Conservation (phyloP, 345 rosid genomes). For the Populus deltoides region DNA sequence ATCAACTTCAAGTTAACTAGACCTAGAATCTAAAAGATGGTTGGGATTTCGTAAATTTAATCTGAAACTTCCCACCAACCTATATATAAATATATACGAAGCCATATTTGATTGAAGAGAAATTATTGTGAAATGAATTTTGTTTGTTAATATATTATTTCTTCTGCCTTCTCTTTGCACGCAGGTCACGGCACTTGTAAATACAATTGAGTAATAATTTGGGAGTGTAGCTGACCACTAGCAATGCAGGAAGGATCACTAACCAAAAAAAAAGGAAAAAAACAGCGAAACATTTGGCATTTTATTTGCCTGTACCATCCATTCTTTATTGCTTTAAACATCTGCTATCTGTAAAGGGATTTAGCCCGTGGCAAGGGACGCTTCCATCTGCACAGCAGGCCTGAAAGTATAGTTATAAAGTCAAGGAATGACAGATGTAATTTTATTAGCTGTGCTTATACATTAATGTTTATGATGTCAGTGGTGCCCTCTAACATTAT, state of each 20-base stretch:
- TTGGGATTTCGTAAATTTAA: no score
- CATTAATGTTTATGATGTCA: neutral
- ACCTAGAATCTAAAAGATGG: neutral
- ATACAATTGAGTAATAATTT: slow-evolving; percentile 11
- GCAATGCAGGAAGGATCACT: no score
- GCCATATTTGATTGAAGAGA: neutral
- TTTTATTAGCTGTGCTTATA: neutral
- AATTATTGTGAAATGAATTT: neutral
- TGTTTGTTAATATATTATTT: neutral
- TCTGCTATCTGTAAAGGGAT: neutral
- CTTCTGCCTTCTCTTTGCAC: neutral
- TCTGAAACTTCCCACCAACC: no score
- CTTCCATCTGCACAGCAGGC: neutral
- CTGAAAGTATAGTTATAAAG: neutral
- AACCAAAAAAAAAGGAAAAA: no score
- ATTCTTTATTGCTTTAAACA: no score
- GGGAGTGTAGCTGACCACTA: no score
- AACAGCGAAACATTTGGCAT: no score
- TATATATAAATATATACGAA: no score
- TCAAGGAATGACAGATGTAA: neutral
- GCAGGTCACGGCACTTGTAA: slow-evolving; percentile 33
- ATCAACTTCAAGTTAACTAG: neutral
- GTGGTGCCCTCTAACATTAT: neutral
- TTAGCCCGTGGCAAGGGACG: neutral
- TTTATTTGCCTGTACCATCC: no score